Percentiles rank a stretch among this genome's conserved stretches.
Conservation (phyloP, 495 filamentous ascomycete species). For the Aspergillus biplanus region DNA sequence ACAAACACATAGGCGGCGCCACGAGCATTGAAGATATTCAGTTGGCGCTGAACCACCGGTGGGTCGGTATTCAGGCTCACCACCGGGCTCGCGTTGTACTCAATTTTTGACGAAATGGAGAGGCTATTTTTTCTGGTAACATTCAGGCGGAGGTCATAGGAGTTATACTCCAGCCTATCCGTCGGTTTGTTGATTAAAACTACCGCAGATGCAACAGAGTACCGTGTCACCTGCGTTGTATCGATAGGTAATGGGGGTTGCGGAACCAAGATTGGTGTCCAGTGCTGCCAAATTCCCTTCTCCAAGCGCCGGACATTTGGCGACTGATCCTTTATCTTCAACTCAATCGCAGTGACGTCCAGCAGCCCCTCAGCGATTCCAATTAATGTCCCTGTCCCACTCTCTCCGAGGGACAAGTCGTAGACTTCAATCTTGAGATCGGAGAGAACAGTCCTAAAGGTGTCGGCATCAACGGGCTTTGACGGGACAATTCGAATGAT, state of each 20-base stretch:
- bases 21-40: not conserved
- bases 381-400: not conserved
- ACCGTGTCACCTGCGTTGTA: not conserved
- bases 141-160: not conserved
- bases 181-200: not conserved
- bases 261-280: not conserved
- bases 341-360: not conserved
- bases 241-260: not conserved
- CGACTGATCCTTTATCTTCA: not conserved
- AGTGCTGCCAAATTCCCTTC: not conserved
- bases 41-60: not conserved
- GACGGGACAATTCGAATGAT: not conserved
- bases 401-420: not conserved
- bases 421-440: not conserved
- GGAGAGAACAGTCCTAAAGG: not conserved
- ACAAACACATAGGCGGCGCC: not conserved
- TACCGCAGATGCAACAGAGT: not conserved
- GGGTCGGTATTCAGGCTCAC: not conserved
- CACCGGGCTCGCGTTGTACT: not conserved
- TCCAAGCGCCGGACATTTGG: not conserved
- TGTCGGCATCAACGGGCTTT: not conserved
- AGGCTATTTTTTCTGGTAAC: not conserved
- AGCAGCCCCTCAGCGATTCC: not conserved
- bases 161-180: not conserved
- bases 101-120: not conserved